Conservation (phyloP, 2,329 filamentous ascomycete genomes). For the Trichoderma cornu-damae region DNA sequence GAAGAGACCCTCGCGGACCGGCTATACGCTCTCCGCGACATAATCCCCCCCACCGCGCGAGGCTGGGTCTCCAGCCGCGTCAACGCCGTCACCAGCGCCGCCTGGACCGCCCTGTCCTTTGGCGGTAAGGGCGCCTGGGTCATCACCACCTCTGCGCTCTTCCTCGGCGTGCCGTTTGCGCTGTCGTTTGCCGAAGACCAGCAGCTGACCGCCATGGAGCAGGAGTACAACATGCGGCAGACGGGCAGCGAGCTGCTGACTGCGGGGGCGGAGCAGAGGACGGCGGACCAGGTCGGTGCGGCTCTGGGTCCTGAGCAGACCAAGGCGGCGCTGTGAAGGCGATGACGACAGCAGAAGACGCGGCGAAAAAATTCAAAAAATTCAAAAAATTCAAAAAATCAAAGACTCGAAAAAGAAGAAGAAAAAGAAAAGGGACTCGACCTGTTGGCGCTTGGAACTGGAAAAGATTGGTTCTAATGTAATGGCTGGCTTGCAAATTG, state of each 20-base stretch:
- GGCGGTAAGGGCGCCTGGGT: conserved; percentile 88
- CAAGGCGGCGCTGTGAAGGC: conserved; percentile 47
- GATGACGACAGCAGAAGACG: background rate
- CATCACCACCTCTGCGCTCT: conserved; percentile 78
- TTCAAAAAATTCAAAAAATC: background rate
- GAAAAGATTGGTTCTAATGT: conserved; percentile 7
- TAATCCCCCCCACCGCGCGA: conserved; percentile 67
- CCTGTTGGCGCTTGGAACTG: conserved; percentile 9
- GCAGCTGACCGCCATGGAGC: conserved; percentile 95
- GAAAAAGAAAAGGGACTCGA: no score
- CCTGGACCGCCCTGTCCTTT: conserved; percentile 58
- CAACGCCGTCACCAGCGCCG: conserved; percentile 46
- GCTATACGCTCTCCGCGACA: conserved; percentile 67
- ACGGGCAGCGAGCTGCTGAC: conserved; percentile 69
- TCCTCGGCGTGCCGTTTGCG: conserved; percentile 89
- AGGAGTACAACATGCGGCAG: conserved; percentile 94
- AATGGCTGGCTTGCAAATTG: conserved; percentile 14
- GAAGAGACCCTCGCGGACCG: conserved; percentile 62
- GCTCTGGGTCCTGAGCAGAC: conserved; percentile 42
- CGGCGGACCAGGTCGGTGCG: conserved; percentile 46
- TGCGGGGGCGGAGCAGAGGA: conserved; percentile 41
- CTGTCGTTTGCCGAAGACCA: conserved; percentile 93
- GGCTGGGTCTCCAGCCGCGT: conserved; percentile 60
- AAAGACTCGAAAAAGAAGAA: background rate
- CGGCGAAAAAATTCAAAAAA: no score